A percentile compares a stretch with the other conserved stretches of the same genome.
phyloP scores from a whole-genome alignment of 1,284 basidiomycete species.

The Irpex lacteus region DNA sequence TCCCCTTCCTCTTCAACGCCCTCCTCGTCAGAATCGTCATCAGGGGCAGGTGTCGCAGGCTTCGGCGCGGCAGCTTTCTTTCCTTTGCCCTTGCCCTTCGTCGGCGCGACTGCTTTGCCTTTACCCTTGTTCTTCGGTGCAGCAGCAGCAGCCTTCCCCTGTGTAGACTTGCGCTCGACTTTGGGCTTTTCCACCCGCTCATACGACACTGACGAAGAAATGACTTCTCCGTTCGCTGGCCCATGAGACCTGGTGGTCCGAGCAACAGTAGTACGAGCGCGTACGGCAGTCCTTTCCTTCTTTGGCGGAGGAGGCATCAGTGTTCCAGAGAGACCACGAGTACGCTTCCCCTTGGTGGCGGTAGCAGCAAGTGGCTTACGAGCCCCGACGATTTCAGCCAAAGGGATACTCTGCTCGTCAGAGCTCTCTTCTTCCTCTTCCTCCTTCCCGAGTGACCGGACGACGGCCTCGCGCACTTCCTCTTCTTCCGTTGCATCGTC shows the following conservation, averaged over 20 bases:
- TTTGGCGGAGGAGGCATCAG: constrained; percentile 11
- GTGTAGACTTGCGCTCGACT: not conserved
- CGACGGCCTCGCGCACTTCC: constrained; percentile 11
- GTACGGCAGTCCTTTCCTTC: not conserved
- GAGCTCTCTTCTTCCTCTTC: constrained; percentile 9
- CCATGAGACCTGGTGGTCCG: not conserved
- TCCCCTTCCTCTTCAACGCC: constrained; percentile 16
- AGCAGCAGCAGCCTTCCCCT: not conserved
- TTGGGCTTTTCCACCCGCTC: not conserved
- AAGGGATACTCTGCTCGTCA: constrained; percentile 23
- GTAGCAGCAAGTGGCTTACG: not conserved
- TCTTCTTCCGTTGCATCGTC: not conserved
- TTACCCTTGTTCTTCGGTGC: constrained; percentile 1
- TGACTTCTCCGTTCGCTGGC: not conserved
- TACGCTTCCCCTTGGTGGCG: not conserved
- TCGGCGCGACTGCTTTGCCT: not conserved
- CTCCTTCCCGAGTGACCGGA: constrained; percentile 9
- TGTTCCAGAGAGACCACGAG: not conserved
- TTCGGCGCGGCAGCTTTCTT: not conserved
- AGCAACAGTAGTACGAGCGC: not conserved
- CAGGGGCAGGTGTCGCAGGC: constrained; percentile 10
- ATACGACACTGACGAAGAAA: constrained; percentile 3
- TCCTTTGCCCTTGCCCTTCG: constrained; percentile 6
- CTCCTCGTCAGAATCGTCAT: constrained; percentile 22
- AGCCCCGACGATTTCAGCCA: constrained; percentile 1